Base-by-base conservation (phyloP, 192 early-diverging fungal genomes). In the Coemansia sp. region DNA sequence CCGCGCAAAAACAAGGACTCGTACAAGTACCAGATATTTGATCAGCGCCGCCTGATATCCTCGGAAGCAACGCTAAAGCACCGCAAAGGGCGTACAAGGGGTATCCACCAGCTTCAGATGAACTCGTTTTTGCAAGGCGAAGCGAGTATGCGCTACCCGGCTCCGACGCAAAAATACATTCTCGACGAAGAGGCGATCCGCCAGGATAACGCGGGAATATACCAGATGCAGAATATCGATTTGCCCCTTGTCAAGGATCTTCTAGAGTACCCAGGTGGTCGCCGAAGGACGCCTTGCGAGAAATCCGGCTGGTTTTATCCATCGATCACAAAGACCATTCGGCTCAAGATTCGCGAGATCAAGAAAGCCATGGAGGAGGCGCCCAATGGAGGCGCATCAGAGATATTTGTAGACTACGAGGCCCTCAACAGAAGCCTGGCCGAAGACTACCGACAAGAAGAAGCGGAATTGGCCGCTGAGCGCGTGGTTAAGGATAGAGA, bases 21-120 rank as follows among this genome's bases (percentile, higher is more conserved):
- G 0, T 74, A 64, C 68, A 71, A 53, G 60, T 80, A 80, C 77
- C 77, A 80, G 35, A 36, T 80, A 8, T 23, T 80, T 32, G 77
- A 74, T 23, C 67, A 74, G 47, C 77, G 77, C 30, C 18, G 45
- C 0, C 32, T 52, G 20, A 24, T n/a, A n/a, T 3, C 27, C 8
- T 29, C 20, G 1, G 32, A 19, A 16, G 20, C 55, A 0, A 13
- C 55, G 22, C 20, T 28, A 8, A 57, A 39, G 32, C 5, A 22
- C 9, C 57, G 35, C 3, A 23, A 23, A 25, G 42, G 23, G 3
- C 57, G 35, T 39, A 20, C 20, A 2, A 22, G 39, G 0, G 57
- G 25, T 19, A 3, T 19, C 19, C 49, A 5, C n/a, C 49, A 50
- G 35, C 11, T 20, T 23, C 45, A 22, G 19, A 42, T 42, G 39